These are phyloP conservation scores for Cladophialophora carrionii DNA, from an alignment of 2,329 filamentous ascomycete genomes.

Conservation along the genomic window DNA sequence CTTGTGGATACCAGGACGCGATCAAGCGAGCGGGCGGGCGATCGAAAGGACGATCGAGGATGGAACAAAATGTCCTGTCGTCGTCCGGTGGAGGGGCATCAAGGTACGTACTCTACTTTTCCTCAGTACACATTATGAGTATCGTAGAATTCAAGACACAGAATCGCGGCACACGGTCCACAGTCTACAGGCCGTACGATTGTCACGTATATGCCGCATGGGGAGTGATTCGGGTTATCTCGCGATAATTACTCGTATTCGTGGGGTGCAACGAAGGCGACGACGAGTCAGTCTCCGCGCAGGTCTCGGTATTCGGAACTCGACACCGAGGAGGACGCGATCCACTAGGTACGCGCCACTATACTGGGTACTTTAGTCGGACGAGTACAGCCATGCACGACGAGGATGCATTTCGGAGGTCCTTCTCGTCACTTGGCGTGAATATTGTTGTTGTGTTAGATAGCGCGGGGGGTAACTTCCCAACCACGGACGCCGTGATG, in stretches of 20 bases:
- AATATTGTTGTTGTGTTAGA: background rate
- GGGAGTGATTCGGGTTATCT: background rate
- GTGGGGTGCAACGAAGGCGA: background rate
- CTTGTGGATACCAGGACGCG: no score
- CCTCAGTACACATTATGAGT: no score
- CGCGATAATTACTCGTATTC: background rate
- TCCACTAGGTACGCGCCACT: background rate
- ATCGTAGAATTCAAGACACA: no score
- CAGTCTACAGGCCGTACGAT: no score
- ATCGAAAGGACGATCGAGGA: no score
- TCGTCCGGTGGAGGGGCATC: no score
- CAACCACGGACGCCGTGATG: background rate
- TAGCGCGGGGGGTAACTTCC: background rate
- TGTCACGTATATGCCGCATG: background rate
- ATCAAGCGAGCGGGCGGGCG: no score
- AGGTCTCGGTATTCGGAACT: background rate
- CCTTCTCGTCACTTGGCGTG: background rate
- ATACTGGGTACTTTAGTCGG: no score
- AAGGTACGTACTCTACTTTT: no score
- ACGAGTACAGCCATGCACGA: background rate
- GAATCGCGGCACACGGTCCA: no score
- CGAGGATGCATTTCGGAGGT: background rate
- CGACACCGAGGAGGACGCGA: background rate
- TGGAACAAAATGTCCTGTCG: no score
- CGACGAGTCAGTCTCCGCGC: background rate